Conservation (phyloP, 352 stramenopile genomes). For the Pythium inflatum region DNA sequence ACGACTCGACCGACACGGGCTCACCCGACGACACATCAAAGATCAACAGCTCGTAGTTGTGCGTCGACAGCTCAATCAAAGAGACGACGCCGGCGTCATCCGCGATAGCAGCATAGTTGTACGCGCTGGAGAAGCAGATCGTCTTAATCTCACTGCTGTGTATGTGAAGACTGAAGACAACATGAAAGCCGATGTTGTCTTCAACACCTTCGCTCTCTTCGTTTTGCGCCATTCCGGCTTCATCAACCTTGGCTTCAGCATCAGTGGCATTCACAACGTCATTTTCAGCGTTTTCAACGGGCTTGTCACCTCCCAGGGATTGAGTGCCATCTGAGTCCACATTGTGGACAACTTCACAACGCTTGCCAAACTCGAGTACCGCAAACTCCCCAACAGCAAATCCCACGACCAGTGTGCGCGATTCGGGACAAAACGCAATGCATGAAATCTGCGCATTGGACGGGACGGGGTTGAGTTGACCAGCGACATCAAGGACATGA, state of each 20-base stretch:
- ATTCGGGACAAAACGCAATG: constrained; percentile 52
- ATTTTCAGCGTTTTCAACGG: no score
- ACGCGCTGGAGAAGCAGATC: constrained; percentile 51
- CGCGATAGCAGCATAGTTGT: constrained; percentile 55
- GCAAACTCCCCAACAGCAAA: constrained; percentile 62
- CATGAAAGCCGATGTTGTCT: constrained; percentile 42
- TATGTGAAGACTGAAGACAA: constrained; percentile 58
- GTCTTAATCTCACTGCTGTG: constrained; percentile 61
- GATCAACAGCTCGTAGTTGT: constrained; percentile 64
- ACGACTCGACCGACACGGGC: constrained; percentile 55
- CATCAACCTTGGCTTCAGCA: background rate
- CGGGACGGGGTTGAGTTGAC: constrained; percentile 42
- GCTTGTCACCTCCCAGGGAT: background rate
- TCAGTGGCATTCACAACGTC: background rate
- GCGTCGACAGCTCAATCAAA: constrained; percentile 51
- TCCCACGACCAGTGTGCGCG: constrained; percentile 51
- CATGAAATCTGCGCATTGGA: constrained; percentile 46
- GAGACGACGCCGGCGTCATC: constrained; percentile 66
- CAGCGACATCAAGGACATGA: constrained; percentile 49
- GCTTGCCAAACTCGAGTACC: constrained; percentile 48
- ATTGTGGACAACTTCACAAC: background rate
- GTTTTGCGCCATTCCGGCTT: background rate
- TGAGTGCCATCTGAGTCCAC: background rate
- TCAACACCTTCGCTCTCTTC: constrained; percentile 17
- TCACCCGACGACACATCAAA: constrained; percentile 60